These are phyloP conservation scores for Debaryomycetaceae sp. DNA, from an alignment of 1,139 yeast species.

Conservation along the genomic window DNA sequence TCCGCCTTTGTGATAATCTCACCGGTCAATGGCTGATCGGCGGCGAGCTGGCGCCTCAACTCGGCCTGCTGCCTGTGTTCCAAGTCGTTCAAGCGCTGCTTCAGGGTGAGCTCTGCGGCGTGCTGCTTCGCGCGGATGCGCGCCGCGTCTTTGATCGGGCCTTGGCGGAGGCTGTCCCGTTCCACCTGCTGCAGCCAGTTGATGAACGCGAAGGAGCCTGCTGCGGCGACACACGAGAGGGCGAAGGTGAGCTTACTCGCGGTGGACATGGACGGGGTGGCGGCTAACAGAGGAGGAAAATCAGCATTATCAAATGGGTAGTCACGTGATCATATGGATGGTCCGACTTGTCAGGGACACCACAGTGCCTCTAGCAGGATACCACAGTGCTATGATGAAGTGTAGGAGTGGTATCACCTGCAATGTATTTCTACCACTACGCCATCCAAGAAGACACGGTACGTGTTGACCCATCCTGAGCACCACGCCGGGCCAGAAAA, in stretches of 20 bases:
- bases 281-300: no score
- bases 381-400: no score
- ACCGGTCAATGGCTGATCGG: conserved; percentile 49
- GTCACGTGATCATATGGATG: no score
- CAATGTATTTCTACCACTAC: no score
- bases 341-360: no score
- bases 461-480: no score
- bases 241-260: conserved; percentile 65
- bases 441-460: no score
- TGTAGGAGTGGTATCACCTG: no score
- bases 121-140: conserved; percentile 40
- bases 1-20: conserved; percentile 30
- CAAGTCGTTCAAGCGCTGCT: conserved; percentile 43
- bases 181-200: conserved; percentile 59
- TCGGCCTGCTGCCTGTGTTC: conserved; percentile 72
- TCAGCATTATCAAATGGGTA: no score
- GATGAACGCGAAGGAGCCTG: conserved; percentile 51
- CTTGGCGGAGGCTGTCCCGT: conserved; percentile 60
- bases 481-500: no score
- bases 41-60: conserved; percentile 50
- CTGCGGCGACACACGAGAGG: conserved; percentile 44
- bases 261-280: conserved; percentile 41
- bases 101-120: conserved; percentile 20
- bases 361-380: no score
- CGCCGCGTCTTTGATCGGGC: conserved; percentile 70